Percentiles rank a stretch among this genome's conserved stretches.
These are phyloP conservation scores for Penicillium canariense DNA, from an alignment of 495 filamentous ascomycete species.

Conservation along the genomic window DNA sequence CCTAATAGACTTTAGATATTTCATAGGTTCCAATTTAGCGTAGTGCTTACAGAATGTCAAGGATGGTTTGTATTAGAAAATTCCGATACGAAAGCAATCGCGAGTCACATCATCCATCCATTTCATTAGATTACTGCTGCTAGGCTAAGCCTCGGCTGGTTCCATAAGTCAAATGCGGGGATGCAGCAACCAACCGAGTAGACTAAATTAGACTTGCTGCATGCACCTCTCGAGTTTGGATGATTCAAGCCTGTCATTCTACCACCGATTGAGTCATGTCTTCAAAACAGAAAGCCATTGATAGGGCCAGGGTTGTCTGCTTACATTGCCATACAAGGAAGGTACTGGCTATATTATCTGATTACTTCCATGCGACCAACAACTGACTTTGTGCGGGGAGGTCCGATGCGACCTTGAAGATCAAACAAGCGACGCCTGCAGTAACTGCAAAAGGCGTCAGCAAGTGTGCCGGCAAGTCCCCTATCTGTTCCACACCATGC, in stretches of 20 bases:
- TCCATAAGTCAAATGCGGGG: background rate
- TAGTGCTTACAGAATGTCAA: too few relatives aligned
- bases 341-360: background rate
- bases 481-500: background rate
- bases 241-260: background rate
- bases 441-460: constrained; percentile 9
- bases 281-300: background rate
- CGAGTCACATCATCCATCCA: too few relatives aligned
- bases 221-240: background rate
- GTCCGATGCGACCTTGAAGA: constrained; percentile 14
- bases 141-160: background rate
- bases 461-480: constrained; percentile 3
- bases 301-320: constrained; percentile 3
- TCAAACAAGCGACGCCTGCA: constrained; percentile 3
- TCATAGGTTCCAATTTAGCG: background rate
- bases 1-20: background rate
- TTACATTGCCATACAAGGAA: constrained; percentile 6
- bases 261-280: background rate
- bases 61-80: too few relatives aligned
- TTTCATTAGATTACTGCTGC: too few relatives aligned
- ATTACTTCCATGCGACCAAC: too few relatives aligned
- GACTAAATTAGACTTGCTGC: background rate
- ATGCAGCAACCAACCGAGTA: background rate
- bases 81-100: too few relatives aligned
- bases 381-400: background rate